Base-by-base conservation (phyloP, 2,329 filamentous ascomycete genomes). In the Arthrinium phaeospermum region DNA sequence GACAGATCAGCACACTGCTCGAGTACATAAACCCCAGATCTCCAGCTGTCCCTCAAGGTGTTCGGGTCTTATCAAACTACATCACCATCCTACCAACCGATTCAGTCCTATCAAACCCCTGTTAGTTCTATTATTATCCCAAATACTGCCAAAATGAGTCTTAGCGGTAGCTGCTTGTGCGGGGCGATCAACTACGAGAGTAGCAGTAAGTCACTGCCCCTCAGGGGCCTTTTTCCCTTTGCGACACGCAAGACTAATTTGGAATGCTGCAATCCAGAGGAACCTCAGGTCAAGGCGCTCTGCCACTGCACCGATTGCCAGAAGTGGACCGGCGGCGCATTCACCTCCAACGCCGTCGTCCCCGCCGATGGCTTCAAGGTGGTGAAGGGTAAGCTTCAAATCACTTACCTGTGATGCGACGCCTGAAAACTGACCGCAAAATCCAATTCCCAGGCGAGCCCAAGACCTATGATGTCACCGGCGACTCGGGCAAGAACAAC, bases 261-360 rank as follows among this genome's bases (percentile, higher is more conserved):
- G 46, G 16, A 41, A 41, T 10, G 46, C 13, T 14, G n/a, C n/a
- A 22, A 51, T 24, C 12, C 12, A 51, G 49, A 14, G 19, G 57
- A 64, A 19, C 57, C 57, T 8, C 37, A 64, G 3, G 34, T 64
- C 34, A 69, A 27, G 7, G 67, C 67, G 0, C 67, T 69, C 24
- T 69, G 67, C 67, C 67, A 69, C 47, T 69, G 67, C n/a, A 12
- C 16, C 22, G 67, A 69, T 19, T 69, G 67, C 44, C 67, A 69
- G 37, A 69, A 69, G 81, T 87, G 85, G 85, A 85, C 86, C 12
- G 87, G 88, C 51, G 82, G 85, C n/a, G 83, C 87, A 19, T 90
- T 85, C 77, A 89, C 88, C 45, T 85, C 87, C 76, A 90, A 90
- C 77, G 83, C 83, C 13, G 82, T 89, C 3, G 83, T 90, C 3